Percentiles rank a stretch among this genome's conserved stretches.
These are phyloP conservation scores for Apiospora arundinis DNA, from an alignment of 2,329 filamentous ascomycete genomes.

Conservation along the genomic window DNA sequence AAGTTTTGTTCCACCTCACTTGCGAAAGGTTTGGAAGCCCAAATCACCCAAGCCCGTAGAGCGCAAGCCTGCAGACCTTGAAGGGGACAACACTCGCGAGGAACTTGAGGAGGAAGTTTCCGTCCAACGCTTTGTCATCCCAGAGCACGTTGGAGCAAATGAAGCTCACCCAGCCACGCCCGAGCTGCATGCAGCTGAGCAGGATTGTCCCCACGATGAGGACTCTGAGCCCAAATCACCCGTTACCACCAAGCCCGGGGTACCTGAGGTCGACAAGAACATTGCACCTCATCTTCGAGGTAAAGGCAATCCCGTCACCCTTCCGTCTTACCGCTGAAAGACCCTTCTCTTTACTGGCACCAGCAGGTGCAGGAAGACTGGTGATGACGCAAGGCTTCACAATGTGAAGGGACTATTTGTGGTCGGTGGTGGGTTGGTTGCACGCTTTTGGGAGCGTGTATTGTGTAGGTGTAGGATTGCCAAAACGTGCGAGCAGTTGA, in stretches of 20 bases:
- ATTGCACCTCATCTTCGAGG: not conserved
- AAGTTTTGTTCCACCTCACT: not conserved
- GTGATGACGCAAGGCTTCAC: not conserved
- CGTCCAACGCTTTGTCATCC: not conserved
- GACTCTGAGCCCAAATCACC: not conserved
- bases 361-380: not conserved
- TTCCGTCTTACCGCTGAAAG: not conserved
- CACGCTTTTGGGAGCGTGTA: not conserved
- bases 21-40: conserved; percentile 2
- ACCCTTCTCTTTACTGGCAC: not conserved
- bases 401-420: not conserved
- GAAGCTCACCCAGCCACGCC: not conserved
- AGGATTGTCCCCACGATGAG: not conserved
- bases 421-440: not conserved
- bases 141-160: not conserved
- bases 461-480: not conserved
- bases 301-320: not conserved
- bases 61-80: not conserved
- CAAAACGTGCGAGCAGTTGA: not conserved
- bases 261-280: not conserved
- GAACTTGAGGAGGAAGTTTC: not conserved
- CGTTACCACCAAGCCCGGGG: not conserved
- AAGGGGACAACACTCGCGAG: not conserved
- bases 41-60: not conserved
- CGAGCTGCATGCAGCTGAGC: not conserved